These are phyloP conservation scores for Grigorovia jiainica DNA, from an alignment of 805 yeast species.

Conservation along the genomic window DNA sequence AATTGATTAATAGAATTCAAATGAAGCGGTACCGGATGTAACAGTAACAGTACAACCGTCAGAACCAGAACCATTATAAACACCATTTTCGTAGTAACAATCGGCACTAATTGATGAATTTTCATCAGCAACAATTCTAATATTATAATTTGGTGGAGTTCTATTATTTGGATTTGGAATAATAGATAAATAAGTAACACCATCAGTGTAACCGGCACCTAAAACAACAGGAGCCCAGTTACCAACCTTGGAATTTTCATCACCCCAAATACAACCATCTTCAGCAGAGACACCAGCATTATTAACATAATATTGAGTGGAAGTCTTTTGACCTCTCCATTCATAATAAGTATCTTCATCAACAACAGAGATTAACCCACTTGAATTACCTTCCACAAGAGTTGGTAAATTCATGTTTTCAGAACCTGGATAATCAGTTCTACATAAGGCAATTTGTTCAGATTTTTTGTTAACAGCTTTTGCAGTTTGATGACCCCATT, in stretches of 20 bases:
- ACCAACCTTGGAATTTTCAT: conserved; percentile 48
- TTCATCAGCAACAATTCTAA: conserved; percentile 63
- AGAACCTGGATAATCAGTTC: conserved; percentile 77
- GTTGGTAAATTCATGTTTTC: conserved; percentile 75
- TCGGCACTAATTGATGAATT: conserved; percentile 52
- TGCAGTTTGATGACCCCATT: conserved; percentile 52
- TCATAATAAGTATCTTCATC: conserved; percentile 47
- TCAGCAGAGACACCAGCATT: conserved; percentile 61
- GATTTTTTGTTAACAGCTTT: conserved; percentile 41
- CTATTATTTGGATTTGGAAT: conserved; percentile 72
- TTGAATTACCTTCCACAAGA: conserved; percentile 39
- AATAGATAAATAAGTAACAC: conserved; percentile 56
- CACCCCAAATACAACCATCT: conserved; percentile 70
- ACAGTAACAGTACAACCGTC: conserved; percentile 78
- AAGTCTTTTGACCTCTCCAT: conserved; percentile 57
- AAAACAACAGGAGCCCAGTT: conserved; percentile 75
- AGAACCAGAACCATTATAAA: conserved; percentile 51
- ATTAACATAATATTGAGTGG: conserved; percentile 69
- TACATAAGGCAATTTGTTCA: conserved; percentile 54
- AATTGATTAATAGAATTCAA: conserved; percentile 39
- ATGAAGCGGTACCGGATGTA: conserved; percentile 49
- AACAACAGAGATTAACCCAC: conserved; percentile 48
- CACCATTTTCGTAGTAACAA: conserved; percentile 74
- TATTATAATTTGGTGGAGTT: conserved; percentile 48
- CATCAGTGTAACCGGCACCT: conserved; percentile 63